Percentiles rank a stretch among this genome's conserved stretches.
Conservation (phyloP, 306 rosid species). For the Rosa persica region DNA sequence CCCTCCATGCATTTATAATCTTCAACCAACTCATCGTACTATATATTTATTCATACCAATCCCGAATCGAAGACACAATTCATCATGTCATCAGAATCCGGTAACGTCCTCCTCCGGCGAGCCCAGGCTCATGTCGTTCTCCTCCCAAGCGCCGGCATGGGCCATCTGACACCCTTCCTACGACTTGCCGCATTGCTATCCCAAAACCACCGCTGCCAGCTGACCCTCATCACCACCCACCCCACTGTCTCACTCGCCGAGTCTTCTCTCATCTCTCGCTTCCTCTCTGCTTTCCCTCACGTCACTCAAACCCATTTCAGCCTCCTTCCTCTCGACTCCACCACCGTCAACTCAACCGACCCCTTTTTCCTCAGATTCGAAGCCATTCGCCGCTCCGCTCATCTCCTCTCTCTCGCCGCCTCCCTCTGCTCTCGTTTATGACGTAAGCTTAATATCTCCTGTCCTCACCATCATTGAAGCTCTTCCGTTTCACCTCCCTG, state of each 20-base stretch:
- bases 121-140: constrained; percentile 40
- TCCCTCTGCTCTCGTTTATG: constrained; percentile 45
- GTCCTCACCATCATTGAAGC: constrained; percentile 17
- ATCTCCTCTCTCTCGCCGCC: constrained; percentile 54
- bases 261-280: constrained; percentile 41
- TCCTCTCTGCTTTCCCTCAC: constrained; percentile 45
- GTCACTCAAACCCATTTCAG: constrained; percentile 18
- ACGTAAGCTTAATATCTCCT: constrained; percentile 40
- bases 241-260: constrained; percentile 51
- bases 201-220: constrained; percentile 30
- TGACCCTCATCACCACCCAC: constrained; percentile 47
- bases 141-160: constrained; percentile 60
- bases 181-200: constrained; percentile 41
- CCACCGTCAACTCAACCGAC: constrained; percentile 31
- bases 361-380: constrained; percentile 43
- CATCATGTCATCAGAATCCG: background rate
- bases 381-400: constrained; percentile 39
- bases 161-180: constrained; percentile 52
- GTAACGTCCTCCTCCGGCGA: background rate
- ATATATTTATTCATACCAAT: too few species aligned
- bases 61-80: background rate
- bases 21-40: too few species aligned
- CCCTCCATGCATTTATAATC: too few species aligned
- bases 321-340: constrained; percentile 21
- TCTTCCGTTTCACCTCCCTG: constrained; percentile 30